phyloP scores from a whole-genome alignment of 768 basidiomycete species.

The Pulveroboletus sp. region DNA sequence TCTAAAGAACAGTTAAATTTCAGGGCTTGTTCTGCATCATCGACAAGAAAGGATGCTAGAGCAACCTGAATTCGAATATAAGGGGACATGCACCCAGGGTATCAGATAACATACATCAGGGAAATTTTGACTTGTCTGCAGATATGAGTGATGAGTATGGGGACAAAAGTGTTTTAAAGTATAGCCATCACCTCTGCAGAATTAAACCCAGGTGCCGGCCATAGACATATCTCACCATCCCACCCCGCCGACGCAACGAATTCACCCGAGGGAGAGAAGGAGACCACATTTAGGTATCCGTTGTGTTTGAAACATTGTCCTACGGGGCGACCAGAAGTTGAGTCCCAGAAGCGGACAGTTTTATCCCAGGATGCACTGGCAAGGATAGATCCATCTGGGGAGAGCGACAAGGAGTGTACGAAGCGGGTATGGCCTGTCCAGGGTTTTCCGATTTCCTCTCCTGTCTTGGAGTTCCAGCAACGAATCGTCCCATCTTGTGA shows the following conservation, averaged over 20 bases:
- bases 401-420: not conserved
- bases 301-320: not conserved
- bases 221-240: not conserved
- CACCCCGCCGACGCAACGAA: not conserved
- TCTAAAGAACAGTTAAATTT: not conserved
- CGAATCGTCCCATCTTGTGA: not conserved
- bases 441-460: not conserved
- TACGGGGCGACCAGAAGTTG: not conserved
- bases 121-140: not conserved
- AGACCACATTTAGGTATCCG: fast-evolving
- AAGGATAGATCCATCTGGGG: constrained; percentile 1
- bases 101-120: not conserved
- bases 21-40: not conserved
- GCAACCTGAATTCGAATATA: not conserved
- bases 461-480: constrained; percentile 6
- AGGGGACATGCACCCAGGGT: not conserved
- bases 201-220: not conserved
- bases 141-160: too few species aligned
- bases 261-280: constrained; percentile 1
- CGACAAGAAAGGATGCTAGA: not conserved
- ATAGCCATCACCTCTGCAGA: too few species aligned
- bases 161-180: too few species aligned
- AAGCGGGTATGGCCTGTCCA: not conserved
- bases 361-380: constrained; percentile 8
- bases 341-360: constrained; percentile 9